A percentile compares a stretch with the other conserved stretches of the same genome.
Conservation (phyloP, 352 stramenopile genomes). For the Globisporangium rhizosaccharum region DNA sequence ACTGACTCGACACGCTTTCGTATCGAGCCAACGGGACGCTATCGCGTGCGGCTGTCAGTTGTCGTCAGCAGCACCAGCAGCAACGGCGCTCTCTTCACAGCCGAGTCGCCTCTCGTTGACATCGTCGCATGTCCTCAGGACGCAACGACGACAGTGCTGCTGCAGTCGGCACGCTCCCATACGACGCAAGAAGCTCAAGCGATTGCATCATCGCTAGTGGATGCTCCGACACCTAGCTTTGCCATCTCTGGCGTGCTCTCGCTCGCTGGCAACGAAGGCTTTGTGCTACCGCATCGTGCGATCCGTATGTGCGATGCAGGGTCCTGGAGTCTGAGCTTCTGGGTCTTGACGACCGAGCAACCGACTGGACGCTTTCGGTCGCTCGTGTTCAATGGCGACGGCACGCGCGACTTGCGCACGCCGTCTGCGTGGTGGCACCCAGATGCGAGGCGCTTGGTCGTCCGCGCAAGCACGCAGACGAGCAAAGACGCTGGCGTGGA, state of each 20-base stretch:
- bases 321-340: slow-evolving; percentile 67
- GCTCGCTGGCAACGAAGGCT: slow-evolving; percentile 38
- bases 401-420: slow-evolving; percentile 54
- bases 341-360: slow-evolving; percentile 51
- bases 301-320: slow-evolving; percentile 31
- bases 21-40: slow-evolving; percentile 30
- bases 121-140: slow-evolving; percentile 9
- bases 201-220: background rate
- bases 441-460: slow-evolving; percentile 42
- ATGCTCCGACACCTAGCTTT: slow-evolving; percentile 20
- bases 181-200: background rate
- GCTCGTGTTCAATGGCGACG: slow-evolving; percentile 82
- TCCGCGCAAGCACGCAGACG: slow-evolving; percentile 59
- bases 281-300: slow-evolving; percentile 32
- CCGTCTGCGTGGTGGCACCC: slow-evolving; percentile 82
- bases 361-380: slow-evolving; percentile 55
- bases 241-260: slow-evolving; percentile 41
- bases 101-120: slow-evolving; percentile 14
- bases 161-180: slow-evolving; percentile 1
- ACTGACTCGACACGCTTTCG: slow-evolving; percentile 20
- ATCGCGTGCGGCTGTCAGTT: slow-evolving; percentile 18
- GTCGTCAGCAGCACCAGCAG: background rate
- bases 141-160: background rate
- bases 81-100: background rate
- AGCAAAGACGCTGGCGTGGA: slow-evolving; percentile 59